phyloP scores from a whole-genome alignment of 495 filamentous ascomycete species.

The Lophium mytilinum region DNA sequence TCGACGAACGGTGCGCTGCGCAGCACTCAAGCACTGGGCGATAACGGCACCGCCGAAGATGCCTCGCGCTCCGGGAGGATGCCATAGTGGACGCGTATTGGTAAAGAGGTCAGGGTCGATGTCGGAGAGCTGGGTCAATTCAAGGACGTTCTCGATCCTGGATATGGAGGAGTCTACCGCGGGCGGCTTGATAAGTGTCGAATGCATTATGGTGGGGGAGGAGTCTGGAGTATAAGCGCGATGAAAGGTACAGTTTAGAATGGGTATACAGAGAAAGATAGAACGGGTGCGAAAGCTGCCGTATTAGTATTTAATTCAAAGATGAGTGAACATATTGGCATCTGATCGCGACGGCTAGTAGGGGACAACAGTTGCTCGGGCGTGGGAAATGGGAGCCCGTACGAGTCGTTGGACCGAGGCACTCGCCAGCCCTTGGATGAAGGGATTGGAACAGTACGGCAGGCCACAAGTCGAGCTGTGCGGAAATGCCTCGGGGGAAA shows the following conservation, averaged over 20 bases:
- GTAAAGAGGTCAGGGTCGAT: slow-evolving; percentile 82
- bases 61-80: slow-evolving; percentile 81
- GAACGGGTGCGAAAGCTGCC: not conserved
- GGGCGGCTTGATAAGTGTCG: slow-evolving; percentile 72
- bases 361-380: too few relatives aligned
- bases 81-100: slow-evolving; percentile 83
- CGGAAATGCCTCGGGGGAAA: too few relatives aligned
- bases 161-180: slow-evolving; percentile 63
- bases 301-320: not conserved
- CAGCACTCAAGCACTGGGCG: slow-evolving; percentile 82
- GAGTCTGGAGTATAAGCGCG: not conserved
- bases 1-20: slow-evolving; percentile 71
- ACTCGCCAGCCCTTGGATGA: too few relatives aligned
- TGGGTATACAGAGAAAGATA: not conserved
- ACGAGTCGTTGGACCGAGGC: too few relatives aligned
- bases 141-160: slow-evolving; percentile 78
- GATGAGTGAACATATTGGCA: not conserved
- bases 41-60: slow-evolving; percentile 92
- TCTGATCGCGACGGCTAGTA: not conserved
- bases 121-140: slow-evolving; percentile 70
- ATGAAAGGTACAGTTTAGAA: not conserved
- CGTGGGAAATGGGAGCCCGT: too few relatives aligned
- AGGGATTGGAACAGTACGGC: too few relatives aligned
- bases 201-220: slow-evolving; percentile 10
- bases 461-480: too few relatives aligned